Conservation (phyloP, 495 filamentous ascomycete species). For the Trichoderma reesei region DNA sequence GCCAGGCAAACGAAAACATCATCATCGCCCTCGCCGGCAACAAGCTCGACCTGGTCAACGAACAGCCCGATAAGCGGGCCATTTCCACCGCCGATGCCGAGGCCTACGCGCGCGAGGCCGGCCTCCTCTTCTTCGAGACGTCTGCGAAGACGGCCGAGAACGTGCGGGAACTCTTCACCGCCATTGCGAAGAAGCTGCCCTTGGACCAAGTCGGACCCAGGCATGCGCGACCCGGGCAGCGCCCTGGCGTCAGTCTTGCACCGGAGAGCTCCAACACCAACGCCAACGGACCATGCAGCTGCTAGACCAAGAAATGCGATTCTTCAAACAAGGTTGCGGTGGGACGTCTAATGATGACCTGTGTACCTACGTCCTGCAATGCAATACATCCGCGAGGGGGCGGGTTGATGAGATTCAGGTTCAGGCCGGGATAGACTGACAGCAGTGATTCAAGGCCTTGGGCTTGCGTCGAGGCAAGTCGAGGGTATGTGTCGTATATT, state of each 20-base stretch:
- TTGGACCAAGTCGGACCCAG: slow-evolving; percentile 88
- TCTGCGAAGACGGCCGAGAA: slow-evolving; percentile 96
- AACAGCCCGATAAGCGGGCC: slow-evolving; percentile 86
- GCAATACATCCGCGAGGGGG: neutral
- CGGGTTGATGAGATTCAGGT: slow-evolving; percentile 6
- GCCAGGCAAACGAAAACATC: slow-evolving; percentile 98
- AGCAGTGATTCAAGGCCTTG: slow-evolving; percentile 3
- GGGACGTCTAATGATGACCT: neutral
- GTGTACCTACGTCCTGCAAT: neutral
- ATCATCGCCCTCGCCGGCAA: slow-evolving; percentile 97
- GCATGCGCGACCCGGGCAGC: slow-evolving; percentile 62
- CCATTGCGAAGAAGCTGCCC: slow-evolving; percentile 92
- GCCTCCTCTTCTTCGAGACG: slow-evolving; percentile 93
- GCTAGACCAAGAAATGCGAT: slow-evolving; percentile 39
- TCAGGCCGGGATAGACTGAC: slow-evolving; percentile 10
- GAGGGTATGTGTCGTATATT: slow-evolving; percentile 10
- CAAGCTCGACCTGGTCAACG: slow-evolving; percentile 88
- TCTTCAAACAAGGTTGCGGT: neutral
- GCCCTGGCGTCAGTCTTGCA: slow-evolving; percentile 71
- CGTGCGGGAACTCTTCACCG: slow-evolving; percentile 92
- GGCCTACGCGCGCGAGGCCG: slow-evolving; percentile 87
- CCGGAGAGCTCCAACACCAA: slow-evolving; percentile 71
- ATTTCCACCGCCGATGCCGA: slow-evolving; percentile 83
- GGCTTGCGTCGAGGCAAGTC: slow-evolving; percentile 5
- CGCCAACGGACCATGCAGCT: slow-evolving; percentile 63